A percentile compares a stretch with the other conserved stretches of the same genome.
Evolutionary conservation across 2,329 filamentous ascomycete genomes (phyloP).

Genomic region (Aureobasidium sp.): DNA sequence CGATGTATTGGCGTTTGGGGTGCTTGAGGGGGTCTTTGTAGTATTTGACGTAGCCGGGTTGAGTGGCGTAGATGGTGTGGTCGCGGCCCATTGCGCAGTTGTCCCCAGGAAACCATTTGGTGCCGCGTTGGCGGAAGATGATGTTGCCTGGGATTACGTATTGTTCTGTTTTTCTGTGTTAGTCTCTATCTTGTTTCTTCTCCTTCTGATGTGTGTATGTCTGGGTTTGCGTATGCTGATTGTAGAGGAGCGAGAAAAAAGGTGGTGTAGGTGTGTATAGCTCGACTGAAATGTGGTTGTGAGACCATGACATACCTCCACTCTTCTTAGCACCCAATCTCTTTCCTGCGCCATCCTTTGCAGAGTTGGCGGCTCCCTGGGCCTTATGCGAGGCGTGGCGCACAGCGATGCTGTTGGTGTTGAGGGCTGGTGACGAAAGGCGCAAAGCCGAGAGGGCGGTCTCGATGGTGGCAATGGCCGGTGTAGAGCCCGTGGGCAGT

Average conservation of each 20-base stretch:
- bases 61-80: constrained; percentile 85
- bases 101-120: constrained; percentile 89
- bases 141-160: constrained; percentile 95
- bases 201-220: too few relatives aligned
- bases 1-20: constrained; percentile 87
- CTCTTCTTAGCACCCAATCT: constrained; percentile 91
- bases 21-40: constrained; percentile 80
- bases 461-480: constrained; percentile 16
- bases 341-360: constrained; percentile 66
- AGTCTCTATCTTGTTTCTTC: too few relatives aligned
- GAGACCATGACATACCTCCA: too few relatives aligned
- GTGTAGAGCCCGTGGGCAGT: constrained; percentile 2
- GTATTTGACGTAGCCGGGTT: constrained; percentile 89
- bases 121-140: constrained; percentile 93
- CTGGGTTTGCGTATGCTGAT: too few relatives aligned
- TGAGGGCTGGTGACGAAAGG: constrained; percentile 17
- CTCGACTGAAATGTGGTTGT: not conserved
- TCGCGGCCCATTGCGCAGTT: constrained; percentile 93
- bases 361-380: constrained; percentile 60
- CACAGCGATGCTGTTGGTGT: constrained; percentile 21
- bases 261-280: not conserved
- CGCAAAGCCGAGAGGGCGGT: constrained; percentile 24
- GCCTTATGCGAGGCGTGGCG: constrained; percentile 56
- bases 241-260: not conserved
- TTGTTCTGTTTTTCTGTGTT: constrained; percentile 67